Base-by-base conservation (phyloP, 192 early-diverging fungal genomes). In the Thamnidium elegans region DNA sequence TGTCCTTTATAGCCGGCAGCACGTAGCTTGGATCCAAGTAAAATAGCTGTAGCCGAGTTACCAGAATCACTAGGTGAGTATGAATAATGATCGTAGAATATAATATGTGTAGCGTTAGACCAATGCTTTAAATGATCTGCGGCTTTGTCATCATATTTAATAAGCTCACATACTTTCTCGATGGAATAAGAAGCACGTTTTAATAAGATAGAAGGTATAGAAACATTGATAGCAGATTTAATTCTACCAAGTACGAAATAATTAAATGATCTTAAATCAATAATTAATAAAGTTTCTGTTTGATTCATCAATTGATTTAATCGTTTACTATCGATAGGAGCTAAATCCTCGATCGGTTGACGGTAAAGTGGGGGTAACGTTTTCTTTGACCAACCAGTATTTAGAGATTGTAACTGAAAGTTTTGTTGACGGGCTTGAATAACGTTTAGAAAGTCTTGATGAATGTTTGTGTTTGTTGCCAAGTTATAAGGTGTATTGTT, bases 211-310 rank as follows among this genome's bases (percentile, higher is more conserved):
- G 81, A 85, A 7, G 91, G 86, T 2, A 86, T 73, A 31, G 79
- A 81, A 53, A 93, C 74, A 66, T 79, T 90, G 32, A 92, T 75
- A 0, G 89, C 83, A 1, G 71, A 64, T 31, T 69, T 63, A 43
- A 92, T 81, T 30, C 76, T 80, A 31, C 68, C 60, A 0, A 55
- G 26, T 36, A 79, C 62, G 58, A 83, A 85, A 10, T 75, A 78
- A 4, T 70, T 63, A 30, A 82, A 83, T 7, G 81, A 67, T 31
- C 91, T 85, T 76, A 90, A 78, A 63, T 93, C 91, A 48, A 93
- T 72, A 23, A 68, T 36, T 26, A 30, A 62, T 32, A 54, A 15
- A 1, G 26, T 2, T 39, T 31, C 15, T 20, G 39, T n/a, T 54
- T 52, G 5, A 3, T 26, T 59, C 5, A 44, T 50, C 14, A 54